Evolutionary conservation across 495 filamentous ascomycete genomes (phyloP).

Genomic region (Neurospora tetraspora): DNA sequence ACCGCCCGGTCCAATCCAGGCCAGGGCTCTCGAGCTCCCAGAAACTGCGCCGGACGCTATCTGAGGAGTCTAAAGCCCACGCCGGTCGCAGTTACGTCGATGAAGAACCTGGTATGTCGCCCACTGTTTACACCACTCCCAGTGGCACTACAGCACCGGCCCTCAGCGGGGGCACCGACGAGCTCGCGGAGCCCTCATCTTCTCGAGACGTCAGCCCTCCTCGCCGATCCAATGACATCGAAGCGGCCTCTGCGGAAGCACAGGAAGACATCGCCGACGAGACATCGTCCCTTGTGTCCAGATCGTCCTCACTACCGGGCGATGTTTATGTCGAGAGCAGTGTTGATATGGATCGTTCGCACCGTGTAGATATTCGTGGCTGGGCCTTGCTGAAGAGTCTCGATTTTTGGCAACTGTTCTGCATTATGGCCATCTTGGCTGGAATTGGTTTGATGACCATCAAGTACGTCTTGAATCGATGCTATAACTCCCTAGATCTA

Average conservation of each 20-base stretch:
- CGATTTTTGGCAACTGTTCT: slow-evolving; percentile 87
- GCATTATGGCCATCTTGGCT: slow-evolving; percentile 76
- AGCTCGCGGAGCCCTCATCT: slow-evolving; percentile 2
- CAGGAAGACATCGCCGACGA: slow-evolving; percentile 49
- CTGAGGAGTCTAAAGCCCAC: neutral
- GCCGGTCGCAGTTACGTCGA: slow-evolving; percentile 24
- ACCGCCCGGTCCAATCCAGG: slow-evolving; percentile 50
- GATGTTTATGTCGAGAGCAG: slow-evolving; percentile 41
- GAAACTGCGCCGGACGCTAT: slow-evolving; percentile 33
- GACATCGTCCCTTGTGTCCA: slow-evolving; percentile 74
- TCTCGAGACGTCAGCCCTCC: slow-evolving; percentile 3
- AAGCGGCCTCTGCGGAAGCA: slow-evolving; percentile 7
- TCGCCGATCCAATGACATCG: neutral
- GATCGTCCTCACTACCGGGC: slow-evolving; percentile 37
- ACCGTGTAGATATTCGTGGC: slow-evolving; percentile 85
- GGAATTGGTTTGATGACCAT: slow-evolving; percentile 98
- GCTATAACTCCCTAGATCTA: neutral
- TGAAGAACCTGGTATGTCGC: slow-evolving; percentile 9
- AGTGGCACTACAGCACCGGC: neutral
- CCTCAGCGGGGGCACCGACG: slow-evolving; percentile 5
- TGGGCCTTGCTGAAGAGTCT: slow-evolving; percentile 59
- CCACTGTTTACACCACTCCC: neutral
- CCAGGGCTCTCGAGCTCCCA: slow-evolving; percentile 51
- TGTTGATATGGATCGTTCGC: slow-evolving; percentile 47
- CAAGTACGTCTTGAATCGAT: slow-evolving; percentile 54